Conservation (phyloP, 352 stramenopile species). For the Globisporangium acanthophoron region DNA sequence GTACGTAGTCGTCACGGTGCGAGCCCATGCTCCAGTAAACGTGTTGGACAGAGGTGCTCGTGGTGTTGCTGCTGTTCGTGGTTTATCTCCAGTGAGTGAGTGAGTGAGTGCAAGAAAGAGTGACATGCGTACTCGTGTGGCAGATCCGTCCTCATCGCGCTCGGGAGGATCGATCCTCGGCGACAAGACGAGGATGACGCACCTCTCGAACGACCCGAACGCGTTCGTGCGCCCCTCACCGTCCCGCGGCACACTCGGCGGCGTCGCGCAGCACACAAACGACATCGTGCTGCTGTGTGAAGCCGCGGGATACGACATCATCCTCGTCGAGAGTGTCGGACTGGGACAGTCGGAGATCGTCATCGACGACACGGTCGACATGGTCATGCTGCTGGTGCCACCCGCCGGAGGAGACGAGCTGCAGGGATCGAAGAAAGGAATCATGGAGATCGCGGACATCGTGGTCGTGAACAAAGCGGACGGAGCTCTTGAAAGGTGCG, state of each 20-base stretch:
- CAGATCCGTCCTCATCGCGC: constrained; percentile 93
- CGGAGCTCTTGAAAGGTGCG: constrained; percentile 68
- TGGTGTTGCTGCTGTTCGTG: background rate
- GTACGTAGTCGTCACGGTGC: constrained; percentile 10
- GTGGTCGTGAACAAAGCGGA: constrained; percentile 98
- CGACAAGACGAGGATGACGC: constrained; percentile 97
- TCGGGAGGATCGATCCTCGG: constrained; percentile 96
- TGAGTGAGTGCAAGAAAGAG: background rate
- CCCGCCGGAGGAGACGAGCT: constrained; percentile 95
- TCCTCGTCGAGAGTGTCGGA: constrained; percentile 97
- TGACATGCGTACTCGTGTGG: background rate
- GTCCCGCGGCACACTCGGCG: constrained; percentile 75
- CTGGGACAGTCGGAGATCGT: constrained; percentile 97
- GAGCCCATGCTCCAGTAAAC: background rate
- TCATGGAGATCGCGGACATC: constrained; percentile 97
- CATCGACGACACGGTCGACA: constrained; percentile 95
- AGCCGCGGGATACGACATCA: constrained; percentile 90
- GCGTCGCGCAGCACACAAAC: constrained; percentile 75
- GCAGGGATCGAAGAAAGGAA: constrained; percentile 98
- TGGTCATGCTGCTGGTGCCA: constrained; percentile 94
- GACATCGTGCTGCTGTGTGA: constrained; percentile 95
- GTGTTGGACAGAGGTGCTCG: background rate
- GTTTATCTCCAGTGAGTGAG: background rate
- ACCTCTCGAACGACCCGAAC: constrained; percentile 89
- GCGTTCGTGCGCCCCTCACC: constrained; percentile 93